These are phyloP conservation scores for Phytophthora nicotianae DNA, from an alignment of 352 stramenopile genomes.

Conservation along the genomic window DNA sequence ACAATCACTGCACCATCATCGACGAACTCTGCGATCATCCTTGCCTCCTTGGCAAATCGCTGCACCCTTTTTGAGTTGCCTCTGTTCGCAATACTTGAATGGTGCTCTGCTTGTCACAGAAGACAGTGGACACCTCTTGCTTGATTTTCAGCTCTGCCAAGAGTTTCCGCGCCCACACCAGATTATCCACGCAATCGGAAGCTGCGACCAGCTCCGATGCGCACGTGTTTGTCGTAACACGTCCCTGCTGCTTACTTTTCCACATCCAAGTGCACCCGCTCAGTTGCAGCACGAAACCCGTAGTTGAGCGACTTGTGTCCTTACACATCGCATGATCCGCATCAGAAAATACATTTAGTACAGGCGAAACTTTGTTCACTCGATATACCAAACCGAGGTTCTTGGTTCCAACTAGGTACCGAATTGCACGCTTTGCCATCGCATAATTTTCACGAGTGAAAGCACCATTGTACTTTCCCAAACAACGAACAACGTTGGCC, in stretches of 20 bases:
- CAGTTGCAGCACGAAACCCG: conserved; percentile 9
- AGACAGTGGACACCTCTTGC: conserved; percentile 5
- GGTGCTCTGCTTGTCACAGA: conserved; percentile 11
- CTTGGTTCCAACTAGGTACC: conserved; percentile 7
- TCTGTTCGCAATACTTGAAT: conserved; percentile 10
- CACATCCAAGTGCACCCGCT: conserved; percentile 4
- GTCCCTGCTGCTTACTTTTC: neutral
- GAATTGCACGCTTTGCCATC: conserved; percentile 4
- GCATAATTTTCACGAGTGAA: conserved; percentile 3
- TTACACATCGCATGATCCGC: conserved; percentile 10
- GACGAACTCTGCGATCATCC: conserved; percentile 14
- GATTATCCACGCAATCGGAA: conserved; percentile 5
- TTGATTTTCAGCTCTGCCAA: conserved; percentile 5
- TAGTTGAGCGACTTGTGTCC: conserved; percentile 5
- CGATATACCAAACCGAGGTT: conserved; percentile 5
- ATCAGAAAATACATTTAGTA: conserved; percentile 2
- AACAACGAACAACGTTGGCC: conserved; percentile 1
- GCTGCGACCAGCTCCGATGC: conserved; percentile 3
- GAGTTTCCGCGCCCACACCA: conserved; percentile 10
- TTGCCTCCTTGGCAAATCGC: conserved; percentile 11
- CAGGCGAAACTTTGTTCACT: neutral
- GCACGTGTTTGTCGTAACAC: conserved; percentile 8
- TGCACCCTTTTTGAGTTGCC: conserved; percentile 14
- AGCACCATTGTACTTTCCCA: conserved; percentile 5
- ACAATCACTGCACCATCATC: conserved; percentile 14